phyloP scores from a whole-genome alignment of 31 red algal genomes.

The Asparagopsis taxiformis region DNA sequence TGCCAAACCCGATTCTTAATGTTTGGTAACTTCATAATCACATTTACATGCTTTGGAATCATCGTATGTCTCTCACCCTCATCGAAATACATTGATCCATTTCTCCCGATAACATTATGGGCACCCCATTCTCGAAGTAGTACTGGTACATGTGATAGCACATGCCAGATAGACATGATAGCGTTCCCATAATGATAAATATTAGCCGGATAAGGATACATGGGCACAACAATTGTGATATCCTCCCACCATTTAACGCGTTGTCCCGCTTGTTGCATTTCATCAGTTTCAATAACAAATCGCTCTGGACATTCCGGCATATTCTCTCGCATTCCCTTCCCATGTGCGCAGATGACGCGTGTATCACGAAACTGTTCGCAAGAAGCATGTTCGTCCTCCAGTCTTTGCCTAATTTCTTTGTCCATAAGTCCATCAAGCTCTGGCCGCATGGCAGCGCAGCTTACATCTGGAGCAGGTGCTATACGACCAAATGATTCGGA shows the following conservation, averaged over 20 bases:
- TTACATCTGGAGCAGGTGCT: too few species aligned
- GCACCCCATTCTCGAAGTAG: background rate
- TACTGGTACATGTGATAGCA: background rate
- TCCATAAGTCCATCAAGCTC: too few species aligned
- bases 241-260: constrained; percentile 13
- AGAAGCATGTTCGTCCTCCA: too few species aligned
- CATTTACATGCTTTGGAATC: too few species aligned
- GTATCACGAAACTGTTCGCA: too few species aligned
- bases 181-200: constrained; percentile 54
- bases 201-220: constrained; percentile 32
- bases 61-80: too few species aligned
- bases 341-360: constrained; percentile 42
- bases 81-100: too few species aligned
- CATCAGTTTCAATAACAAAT: background rate
- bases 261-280: background rate
- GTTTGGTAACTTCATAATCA: too few species aligned
- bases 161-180: constrained; percentile 5
- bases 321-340: background rate
- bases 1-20: too few species aligned
- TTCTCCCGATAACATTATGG: background rate
- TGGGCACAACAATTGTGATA: constrained; percentile 26
- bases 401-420: too few species aligned
- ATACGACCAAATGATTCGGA: too few species aligned
- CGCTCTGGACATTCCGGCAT: constrained; percentile 19
- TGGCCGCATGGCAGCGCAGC: too few species aligned